phyloP scores from a whole-genome alignment of 768 basidiomycete genomes.

The Kwoniella bestiolae region DNA sequence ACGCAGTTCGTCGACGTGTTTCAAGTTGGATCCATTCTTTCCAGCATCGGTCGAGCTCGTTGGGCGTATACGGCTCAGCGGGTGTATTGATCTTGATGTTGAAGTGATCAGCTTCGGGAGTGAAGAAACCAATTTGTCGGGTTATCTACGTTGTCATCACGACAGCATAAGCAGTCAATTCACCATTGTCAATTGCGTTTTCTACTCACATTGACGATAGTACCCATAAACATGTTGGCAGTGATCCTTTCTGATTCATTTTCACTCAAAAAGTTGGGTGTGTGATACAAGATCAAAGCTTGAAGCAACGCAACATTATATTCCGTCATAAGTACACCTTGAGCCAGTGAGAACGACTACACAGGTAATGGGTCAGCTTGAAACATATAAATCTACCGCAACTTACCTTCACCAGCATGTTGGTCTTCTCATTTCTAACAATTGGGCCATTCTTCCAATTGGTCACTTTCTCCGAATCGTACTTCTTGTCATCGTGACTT shows the following conservation, averaged over 20 bases:
- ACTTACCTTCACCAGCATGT: conserved; percentile 57
- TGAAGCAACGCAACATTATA: conserved; percentile 52
- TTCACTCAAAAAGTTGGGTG: conserved; percentile 49
- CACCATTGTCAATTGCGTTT: too few relatives aligned
- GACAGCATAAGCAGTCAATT: background rate
- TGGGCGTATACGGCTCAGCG: conserved; percentile 41
- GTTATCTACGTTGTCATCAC: conserved; percentile 45
- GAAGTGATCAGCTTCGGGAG: conserved; percentile 51
- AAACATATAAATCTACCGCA: background rate
- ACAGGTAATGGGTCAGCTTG: background rate
- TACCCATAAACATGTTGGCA: conserved; percentile 53
- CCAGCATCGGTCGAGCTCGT: conserved; percentile 55
- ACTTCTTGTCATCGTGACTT: conserved; percentile 6
- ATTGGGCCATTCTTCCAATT: conserved; percentile 42
- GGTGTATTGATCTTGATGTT: conserved; percentile 32
- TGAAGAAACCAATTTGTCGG: conserved; percentile 56
- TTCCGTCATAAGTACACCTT: conserved; percentile 56
- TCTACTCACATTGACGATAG: conserved; percentile 52
- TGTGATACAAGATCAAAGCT: conserved; percentile 52
- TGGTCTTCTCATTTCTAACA: conserved; percentile 57
- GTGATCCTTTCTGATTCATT: conserved; percentile 45
- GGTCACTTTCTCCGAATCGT: conserved; percentile 33
- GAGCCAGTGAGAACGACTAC: conserved; percentile 54
- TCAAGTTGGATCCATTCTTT: conserved; percentile 58
- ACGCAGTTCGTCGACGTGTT: conserved; percentile 56